Evolutionary conservation across 768 basidiomycete species (phyloP), one percentile per base, ranked within the genome.

Genomic region (Boletales sp.): DNA sequence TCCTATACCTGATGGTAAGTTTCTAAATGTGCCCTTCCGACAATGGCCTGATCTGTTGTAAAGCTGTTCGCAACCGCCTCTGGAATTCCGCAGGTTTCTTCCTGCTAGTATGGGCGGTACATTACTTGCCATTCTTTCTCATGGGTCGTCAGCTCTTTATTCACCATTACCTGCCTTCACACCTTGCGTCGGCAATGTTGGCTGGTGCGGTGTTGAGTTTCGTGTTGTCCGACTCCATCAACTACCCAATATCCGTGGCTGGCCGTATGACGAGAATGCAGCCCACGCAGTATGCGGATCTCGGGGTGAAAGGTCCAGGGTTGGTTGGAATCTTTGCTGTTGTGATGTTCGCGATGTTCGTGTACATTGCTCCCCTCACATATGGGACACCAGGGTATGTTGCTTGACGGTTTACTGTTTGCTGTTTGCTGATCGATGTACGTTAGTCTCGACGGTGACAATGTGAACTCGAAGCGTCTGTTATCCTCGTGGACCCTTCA

Each of bases 51-150:
- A 6, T 10, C 34, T 62, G n/a, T 49, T 37, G 28, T 17, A 42
- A 56, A 98, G 95, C 86, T 53, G 83, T 93, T 25, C 91, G 94
- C 44, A 94, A 95, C 64, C 86, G 96, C 33, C 76, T 98, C 11
- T 91, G 94, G 83, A 94, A 98, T 65, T 94, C 93, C 41, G 82
- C 90, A 21, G 93, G 95, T 18, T 96, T 97, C 78, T 98, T 99
- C 82, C 71, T 94, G 47, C 73, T 94, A 30, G 81, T 95, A 21
- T 99, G 96, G 96, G 86, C 80, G 12, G 90, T 90, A 48, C 96
- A 99, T 68, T 99, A 96, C 72, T 73, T 87, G 63, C 96, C 96
- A 7, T 99, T 98, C 80, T 99, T 91, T 84, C 77, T 97, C 25
- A 95, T 99, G 92, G 87, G 80, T 63, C 89, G 96, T 35, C 96